A percentile compares a stretch with the other conserved stretches of the same genome.
Conservation (phyloP, 805 yeast genomes). For the Pichia rugopelliculosa region DNA sequence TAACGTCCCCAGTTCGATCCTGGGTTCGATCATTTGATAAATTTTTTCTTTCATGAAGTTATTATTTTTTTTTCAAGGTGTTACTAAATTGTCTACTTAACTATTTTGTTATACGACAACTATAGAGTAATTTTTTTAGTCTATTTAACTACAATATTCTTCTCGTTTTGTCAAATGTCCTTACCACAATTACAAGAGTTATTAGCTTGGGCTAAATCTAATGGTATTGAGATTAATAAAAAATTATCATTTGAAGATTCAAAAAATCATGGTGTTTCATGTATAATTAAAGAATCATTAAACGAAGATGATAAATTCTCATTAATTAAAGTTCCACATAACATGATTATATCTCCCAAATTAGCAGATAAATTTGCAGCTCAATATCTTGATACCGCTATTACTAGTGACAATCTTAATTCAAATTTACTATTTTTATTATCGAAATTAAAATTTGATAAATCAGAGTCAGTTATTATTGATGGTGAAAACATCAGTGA, state of each 20-base stretch:
- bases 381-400: not conserved
- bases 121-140: too few species aligned
- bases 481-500: conserved; percentile 17
- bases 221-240: conserved; percentile 33
- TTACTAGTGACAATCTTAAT: conserved; percentile 19
- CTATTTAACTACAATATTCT: not conserved
- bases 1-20: conserved; percentile 99
- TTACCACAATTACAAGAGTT: not conserved
- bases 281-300: conserved; percentile 19
- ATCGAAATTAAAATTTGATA: conserved; percentile 36
- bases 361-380: conserved; percentile 29
- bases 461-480: conserved; percentile 11
- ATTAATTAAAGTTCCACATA: conserved; percentile 33
- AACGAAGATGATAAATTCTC: conserved; percentile 5
- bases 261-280: conserved; percentile 29
- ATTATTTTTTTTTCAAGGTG: not conserved
- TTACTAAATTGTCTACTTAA: too few species aligned
- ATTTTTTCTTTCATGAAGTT: not conserved
- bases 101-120: too few species aligned
- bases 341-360: conserved; percentile 31
- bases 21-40: conserved; percentile 82
- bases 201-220: conserved; percentile 24
- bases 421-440: conserved; percentile 32
- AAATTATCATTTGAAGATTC: conserved; percentile 28
- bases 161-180: not conserved